Evolutionary conservation across 495 filamentous ascomycete species (phyloP), one percentile per base, ranked within the genome.

Genomic region (Aspergillus nanangensis): DNA sequence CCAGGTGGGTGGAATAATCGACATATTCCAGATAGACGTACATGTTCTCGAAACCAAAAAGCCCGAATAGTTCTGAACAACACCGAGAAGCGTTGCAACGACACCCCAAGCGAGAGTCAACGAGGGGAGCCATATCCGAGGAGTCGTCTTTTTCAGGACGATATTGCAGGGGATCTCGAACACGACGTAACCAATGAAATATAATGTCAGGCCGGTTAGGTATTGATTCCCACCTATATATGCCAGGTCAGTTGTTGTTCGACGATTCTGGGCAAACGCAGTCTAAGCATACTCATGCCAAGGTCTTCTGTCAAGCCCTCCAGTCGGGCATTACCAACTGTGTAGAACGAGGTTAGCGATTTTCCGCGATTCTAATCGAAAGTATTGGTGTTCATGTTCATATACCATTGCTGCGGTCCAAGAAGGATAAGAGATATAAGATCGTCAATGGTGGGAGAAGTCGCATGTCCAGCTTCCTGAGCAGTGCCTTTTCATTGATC

Each of bases 181-280:
- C 10, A 87, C 61, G 15, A 88, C 82, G 58, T 91, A 91, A 36
- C 84, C 85, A 38, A 89, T 69, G 60, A 89, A 90, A 58, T 86
- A 89, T 0, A 90, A 59, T 0, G 85, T 88, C 27, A 89, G 62
- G 0, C 83, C 79, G 3, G 80, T 83, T 0, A 89, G 70, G 47
- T 89, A 88, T 50, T 88, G 80, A 50, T 88, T 77, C 3, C 82
- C 84, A 29, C 79, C 72, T 76, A 44, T 39, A 36, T 11, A 31
- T 20, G 15, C 38, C n/a, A n/a, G n/a, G n/a, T n/a, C n/a, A n/a
- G n/a, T n/a, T n/a, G n/a, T n/a, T n/a, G n/a, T n/a, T n/a, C n/a
- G n/a, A n/a, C n/a, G n/a, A n/a, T n/a, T n/a, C n/a, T n/a, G n/a
- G n/a, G n/a, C n/a, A n/a, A n/a, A n/a, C n/a, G n/a, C n/a, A n/a